Evolutionary conservation across 2,329 filamentous ascomycete species (phyloP), one percentile per base, ranked within the genome.

Genomic region (Didymella keratinophila): DNA sequence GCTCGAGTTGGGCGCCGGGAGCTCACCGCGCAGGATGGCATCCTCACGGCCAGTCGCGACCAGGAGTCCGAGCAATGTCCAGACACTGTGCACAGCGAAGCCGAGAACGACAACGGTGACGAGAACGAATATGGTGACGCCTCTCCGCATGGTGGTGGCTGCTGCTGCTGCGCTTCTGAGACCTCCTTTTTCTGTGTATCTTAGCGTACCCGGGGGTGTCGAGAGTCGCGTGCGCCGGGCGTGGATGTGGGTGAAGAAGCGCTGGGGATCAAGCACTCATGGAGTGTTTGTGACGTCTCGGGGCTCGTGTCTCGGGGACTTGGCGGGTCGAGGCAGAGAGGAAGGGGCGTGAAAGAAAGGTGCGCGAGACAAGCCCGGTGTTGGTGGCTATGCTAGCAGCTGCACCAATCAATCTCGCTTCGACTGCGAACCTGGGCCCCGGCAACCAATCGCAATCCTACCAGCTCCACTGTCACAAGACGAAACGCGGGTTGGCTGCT

Each of bases 21-120:
- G 82, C 66, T 91, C 89, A 50, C 85, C 82, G 63, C 83, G 83
- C 63, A 84, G 83, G 57, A 92, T 91, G 52, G 86, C 86, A 78
- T 91, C 88, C 61, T 83, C 82, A 18, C 84, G 81, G 62, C 87
- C 88, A 78, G 89, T 86, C 76, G 89, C 85, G 67, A 90, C 81
- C 43, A 93, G 82, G 11, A 93, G 82, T 9, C 86, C 85, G 58
- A 93, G 83, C 34, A 93, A 83, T 9, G 88, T 91, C 78, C 87
- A 90, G 70, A 91, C 87, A 62, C 82, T 84, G 77, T 87, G 84
- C 30, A 92, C 78, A 36, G 91, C 82, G 71, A 89, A 84, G 49
- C 82, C 81, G 65, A 92, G 76, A 62, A 92, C 81, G 59, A 87
- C 63, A 49, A 89, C 71, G 72, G 89, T 90, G 74, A 87, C 80